Evolutionary conservation across 306 rosid genomes (phyloP).

Genomic region (Abrus pulchellus): DNA sequence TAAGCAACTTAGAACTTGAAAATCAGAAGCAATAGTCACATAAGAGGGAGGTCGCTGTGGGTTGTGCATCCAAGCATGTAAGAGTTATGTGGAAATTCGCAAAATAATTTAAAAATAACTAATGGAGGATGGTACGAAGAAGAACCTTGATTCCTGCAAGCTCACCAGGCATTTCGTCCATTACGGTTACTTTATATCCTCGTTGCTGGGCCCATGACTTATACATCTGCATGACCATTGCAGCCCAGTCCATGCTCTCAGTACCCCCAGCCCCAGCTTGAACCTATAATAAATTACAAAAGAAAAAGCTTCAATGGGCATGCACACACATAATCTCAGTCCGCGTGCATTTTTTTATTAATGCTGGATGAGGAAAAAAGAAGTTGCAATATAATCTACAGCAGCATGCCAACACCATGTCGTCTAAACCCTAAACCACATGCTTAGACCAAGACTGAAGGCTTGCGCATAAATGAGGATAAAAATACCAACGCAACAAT

Average conservation of each 20-base stretch:
- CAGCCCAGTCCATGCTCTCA: conserved; percentile 99
- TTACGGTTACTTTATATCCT: conserved; percentile 75
- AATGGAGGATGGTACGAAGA: conserved; percentile 58
- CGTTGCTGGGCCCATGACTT: conserved; percentile 80
- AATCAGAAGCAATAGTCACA: conserved; percentile 21
- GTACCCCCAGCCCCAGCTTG: conserved; percentile 99
- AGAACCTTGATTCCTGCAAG: conserved; percentile 98
- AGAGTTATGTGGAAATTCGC: conserved; percentile 3
- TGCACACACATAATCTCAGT: conserved; percentile 24
- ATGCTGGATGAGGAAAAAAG: neutral
- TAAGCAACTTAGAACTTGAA: conserved; percentile 14
- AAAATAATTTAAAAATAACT: conserved; percentile 3
- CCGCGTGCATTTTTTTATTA: conserved; percentile 14
- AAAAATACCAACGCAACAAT: conserved; percentile 22
- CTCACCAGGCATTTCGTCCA: conserved; percentile 98
- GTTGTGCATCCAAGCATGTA: conserved; percentile 34
- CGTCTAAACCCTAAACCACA: neutral
- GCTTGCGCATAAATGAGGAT: conserved; percentile 1
- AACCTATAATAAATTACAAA: conserved; percentile 63
- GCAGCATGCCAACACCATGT: conserved; percentile 33
- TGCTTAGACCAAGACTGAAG: conserved; percentile 12
- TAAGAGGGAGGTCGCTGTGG: conserved; percentile 7
- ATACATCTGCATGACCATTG: conserved; percentile 97
- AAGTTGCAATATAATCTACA: conserved; percentile 5
- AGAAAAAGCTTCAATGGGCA: conserved; percentile 20